Evolutionary conservation across 2,329 filamentous ascomycete species (phyloP), one percentile per base, ranked within the genome.

Genomic region (Xylariales sp.): DNA sequence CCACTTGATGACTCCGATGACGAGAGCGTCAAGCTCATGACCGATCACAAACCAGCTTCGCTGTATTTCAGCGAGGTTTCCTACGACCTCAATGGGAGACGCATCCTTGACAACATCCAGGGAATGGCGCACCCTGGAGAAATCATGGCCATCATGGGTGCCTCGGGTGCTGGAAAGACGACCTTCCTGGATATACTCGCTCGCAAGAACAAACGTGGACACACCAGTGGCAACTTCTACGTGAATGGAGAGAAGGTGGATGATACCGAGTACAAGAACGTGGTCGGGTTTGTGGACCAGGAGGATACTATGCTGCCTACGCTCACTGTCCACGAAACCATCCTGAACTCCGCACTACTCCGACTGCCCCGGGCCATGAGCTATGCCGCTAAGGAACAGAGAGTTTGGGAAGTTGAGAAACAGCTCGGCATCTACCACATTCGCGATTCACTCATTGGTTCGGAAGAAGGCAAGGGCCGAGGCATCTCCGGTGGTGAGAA

Each of bases 401-500:
- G 85, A 45, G 93, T 95, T 0, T 78, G 85, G 42, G 93, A 98
- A 53, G 90, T 98, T 4, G 93, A 97, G 66, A 89, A 86, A 55
- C 91, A 98, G 61, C 81, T 98, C 37, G 94, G 93, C 2, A 97
- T 98, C 44, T 81, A 87, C 54, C 84, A 91, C 54, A 98, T 98
- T 51, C 88, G 88, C 38, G 87, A 98, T 60, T 95, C 95, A 29
- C 71, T 95, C 36, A 96, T 98, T 52, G 93, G 93, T 3, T 97
- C 91, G 0, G 93, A 96, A 63, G 93, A 98, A 65, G 88, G 88
- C 36, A 89, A 84, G 44, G 90, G 90, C 10, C 87, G 93, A 43
- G 94, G 94, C 20, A 96, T 98, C 38, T 98, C 93, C 40, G 93
- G 93, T 37, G 93, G 93, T 47, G 93, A 98, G 65, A 97, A 97